These are phyloP conservation scores for Babesia ovis DNA, from an alignment of 169 alveolate genomes.

Conservation along the genomic window DNA sequence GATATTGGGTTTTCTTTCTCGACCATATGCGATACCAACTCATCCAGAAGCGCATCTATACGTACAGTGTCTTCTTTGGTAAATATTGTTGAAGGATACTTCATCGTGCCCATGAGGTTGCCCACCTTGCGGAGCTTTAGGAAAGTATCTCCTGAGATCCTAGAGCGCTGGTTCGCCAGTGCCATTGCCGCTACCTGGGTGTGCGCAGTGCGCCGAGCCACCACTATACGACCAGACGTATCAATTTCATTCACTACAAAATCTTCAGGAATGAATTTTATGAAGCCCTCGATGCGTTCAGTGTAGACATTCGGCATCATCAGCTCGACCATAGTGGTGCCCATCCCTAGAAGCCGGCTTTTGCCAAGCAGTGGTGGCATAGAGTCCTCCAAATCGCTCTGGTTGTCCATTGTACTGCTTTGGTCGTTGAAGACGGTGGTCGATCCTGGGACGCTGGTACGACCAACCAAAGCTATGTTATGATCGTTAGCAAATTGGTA, in stretches of 20 bases:
- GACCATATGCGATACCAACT: conserved; percentile 17
- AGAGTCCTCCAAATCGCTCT: not conserved
- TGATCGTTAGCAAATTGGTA: no score
- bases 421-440: no score
- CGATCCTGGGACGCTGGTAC: no score
- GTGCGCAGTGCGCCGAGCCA: not conserved
- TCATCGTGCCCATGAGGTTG: conserved; percentile 22
- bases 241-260: conserved; percentile 65
- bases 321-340: conserved; percentile 49
- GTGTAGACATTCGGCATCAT: conserved; percentile 29
- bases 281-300: conserved; percentile 48
- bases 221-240: conserved; percentile 28
- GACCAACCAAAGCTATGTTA: no score
- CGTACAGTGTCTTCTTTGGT: conserved; percentile 35
- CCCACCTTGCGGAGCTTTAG: conserved; percentile 29
- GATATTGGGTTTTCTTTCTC: conserved; percentile 7
- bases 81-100: conserved; percentile 47
- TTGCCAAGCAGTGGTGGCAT: not conserved
- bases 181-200: conserved; percentile 21
- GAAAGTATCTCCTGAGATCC: conserved; percentile 40
- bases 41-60: conserved; percentile 20
- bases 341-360: conserved; percentile 48
- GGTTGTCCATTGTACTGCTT: not conserved
- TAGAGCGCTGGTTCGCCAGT: conserved; percentile 22
- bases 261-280: conserved; percentile 49